phyloP scores from a whole-genome alignment of 2,329 filamentous ascomycete species.

The Saccharata proteae region DNA sequence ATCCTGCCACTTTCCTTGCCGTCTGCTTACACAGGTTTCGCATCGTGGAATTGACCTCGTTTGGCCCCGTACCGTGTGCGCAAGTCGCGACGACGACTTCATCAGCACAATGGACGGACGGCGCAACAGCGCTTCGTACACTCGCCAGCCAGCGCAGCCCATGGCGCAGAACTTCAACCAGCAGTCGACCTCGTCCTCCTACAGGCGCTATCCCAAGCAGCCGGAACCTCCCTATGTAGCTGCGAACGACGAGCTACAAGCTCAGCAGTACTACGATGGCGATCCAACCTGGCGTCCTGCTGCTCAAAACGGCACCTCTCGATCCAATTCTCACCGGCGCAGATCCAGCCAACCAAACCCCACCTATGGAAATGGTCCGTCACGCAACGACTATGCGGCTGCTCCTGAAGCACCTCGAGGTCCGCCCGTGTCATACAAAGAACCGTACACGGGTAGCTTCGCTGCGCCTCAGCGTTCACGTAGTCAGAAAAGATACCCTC shows the following conservation, averaged over 20 bases:
- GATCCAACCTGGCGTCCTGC: background rate
- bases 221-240: background rate
- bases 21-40: no score
- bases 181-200: constrained; percentile 9
- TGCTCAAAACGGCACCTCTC: constrained; percentile 1
- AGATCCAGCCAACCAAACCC: constrained; percentile 3
- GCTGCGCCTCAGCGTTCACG: constrained; percentile 6
- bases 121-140: constrained; percentile 10
- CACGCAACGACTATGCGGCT: background rate
- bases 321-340: constrained; percentile 4
- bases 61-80: no score
- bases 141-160: constrained; percentile 15
- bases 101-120: no score
- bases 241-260: background rate
- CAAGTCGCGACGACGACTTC: no score
- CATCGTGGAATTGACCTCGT: no score
- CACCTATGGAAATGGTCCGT: constrained; percentile 2
- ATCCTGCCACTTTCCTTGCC: no score
- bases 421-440: constrained; percentile 8
- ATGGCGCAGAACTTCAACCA: constrained; percentile 18
- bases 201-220: constrained; percentile 6
- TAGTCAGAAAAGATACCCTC: constrained; percentile 11
- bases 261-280: constrained; percentile 13
- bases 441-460: constrained; percentile 7
- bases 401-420: constrained; percentile 4